Evolutionary conservation across 1,284 basidiomycete genomes (phyloP), one percentile per base, ranked within the genome.

Genomic region (Hemileia vastatrix): DNA sequence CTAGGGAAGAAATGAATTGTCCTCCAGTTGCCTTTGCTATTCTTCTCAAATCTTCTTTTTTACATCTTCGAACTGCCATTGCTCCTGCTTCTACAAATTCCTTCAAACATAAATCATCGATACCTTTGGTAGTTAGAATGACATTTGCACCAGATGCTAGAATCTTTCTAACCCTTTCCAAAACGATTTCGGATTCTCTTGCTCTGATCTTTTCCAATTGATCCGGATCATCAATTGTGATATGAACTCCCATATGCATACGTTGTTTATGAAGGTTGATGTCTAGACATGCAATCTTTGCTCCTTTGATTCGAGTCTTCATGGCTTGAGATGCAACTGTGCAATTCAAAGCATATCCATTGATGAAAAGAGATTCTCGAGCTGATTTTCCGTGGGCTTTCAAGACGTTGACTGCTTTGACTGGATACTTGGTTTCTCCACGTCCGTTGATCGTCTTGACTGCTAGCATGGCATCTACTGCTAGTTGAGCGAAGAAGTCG

Each of bases 81-180:
- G 94, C 94, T 47, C 95, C 95, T 13, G 92, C 94, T 79, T 99
- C 95, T 62, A 98, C 90, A 72, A 98, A 98, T 79, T 97, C 94
- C 77, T 99, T 99, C 71, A 98, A 79, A 77, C 91, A 95, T 33
- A 98, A 81, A 75, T 99, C 95, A 73, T 99, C 95, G 71, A 98
- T 99, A 55, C 95, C 94, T 78, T 98, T 98, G 40, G 94, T 97
- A 24, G 94, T 99, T 62, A 98, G 80, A 50, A 98, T 85, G 65
- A 98, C 95, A 72, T 98, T 98, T 51, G 95, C 95, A 56, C 94
- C 95, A 5, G 94, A 82, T 6, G 87, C 92, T 50, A 99, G 81
- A 71, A 98, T 94, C 81, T 97, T 98, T 70, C 90, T 84, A 67
- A 98, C 88, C 53, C 93, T 84, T 78, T 98, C 94, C 33, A 98